These are phyloP conservation scores for Saccharomycopsis babjevae DNA, from an alignment of 805 yeast species.

Conservation along the genomic window DNA sequence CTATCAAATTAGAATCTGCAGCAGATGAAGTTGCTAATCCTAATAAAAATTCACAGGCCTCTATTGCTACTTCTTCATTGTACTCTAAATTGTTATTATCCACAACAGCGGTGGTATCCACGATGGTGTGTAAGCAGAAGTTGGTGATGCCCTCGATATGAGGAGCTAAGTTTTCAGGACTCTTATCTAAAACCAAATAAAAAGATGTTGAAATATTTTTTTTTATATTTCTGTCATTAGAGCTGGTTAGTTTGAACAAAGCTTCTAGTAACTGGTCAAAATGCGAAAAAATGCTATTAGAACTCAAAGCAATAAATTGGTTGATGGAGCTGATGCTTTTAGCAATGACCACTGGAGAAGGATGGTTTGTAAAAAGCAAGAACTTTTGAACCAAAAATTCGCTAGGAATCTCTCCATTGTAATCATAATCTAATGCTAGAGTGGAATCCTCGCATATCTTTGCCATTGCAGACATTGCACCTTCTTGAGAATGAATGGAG, in stretches of 20 bases:
- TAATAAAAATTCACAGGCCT: conserved; percentile 86
- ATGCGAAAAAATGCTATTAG: conserved; percentile 54
- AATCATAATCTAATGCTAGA: conserved; percentile 50
- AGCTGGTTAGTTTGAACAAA: conserved; percentile 57
- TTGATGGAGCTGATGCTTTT: conserved; percentile 63
- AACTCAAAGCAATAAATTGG: conserved; percentile 58
- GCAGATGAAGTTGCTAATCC: conserved; percentile 49
- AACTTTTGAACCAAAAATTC: conserved; percentile 58
- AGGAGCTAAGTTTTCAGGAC: conserved; percentile 72
- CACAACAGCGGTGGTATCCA: conserved; percentile 22
- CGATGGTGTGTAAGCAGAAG: conserved; percentile 73
- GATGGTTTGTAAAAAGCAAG: conserved; percentile 37
- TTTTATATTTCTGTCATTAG: conserved; percentile 51
- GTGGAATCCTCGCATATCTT: conserved; percentile 89
- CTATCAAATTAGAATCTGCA: conserved; percentile 42
- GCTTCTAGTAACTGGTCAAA: conserved; percentile 56
- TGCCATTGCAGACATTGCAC: conserved; percentile 70
- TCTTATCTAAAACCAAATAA: conserved; percentile 54
- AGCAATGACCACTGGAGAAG: conserved; percentile 43
- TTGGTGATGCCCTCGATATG: conserved; percentile 80
- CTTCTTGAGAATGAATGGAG: conserved; percentile 43
- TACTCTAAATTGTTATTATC: conserved; percentile 15
- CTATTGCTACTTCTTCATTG: conserved; percentile 72
- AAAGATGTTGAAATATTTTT: conserved; percentile 73
- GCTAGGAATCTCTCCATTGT: conserved; percentile 57